Evolutionary conservation across 2,329 filamentous ascomycete species (phyloP).

Genomic region (Graphilbum sp.): DNA sequence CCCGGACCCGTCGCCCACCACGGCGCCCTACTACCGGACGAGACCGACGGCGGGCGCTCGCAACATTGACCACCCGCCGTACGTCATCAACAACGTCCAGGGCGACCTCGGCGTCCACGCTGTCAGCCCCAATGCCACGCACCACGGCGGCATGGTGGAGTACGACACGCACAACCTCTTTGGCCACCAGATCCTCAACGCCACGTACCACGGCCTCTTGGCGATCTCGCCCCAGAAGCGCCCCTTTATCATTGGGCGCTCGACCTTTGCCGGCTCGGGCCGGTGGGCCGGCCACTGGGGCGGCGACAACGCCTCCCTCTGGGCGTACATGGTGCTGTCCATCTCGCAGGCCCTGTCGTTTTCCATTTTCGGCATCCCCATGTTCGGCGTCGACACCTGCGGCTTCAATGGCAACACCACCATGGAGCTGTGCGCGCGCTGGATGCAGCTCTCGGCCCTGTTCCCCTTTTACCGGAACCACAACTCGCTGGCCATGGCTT

Average conservation of each 20-base stretch:
- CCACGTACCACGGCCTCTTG: conserved; percentile 57
- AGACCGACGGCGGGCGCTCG: conserved; percentile 46
- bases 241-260: conserved; percentile 69
- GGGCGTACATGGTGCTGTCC: conserved; percentile 40
- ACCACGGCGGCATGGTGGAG: conserved; percentile 54
- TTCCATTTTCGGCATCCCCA: conserved; percentile 50
- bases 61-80: conserved; percentile 58
- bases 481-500: conserved; percentile 20
- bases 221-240: conserved; percentile 49
- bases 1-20: conserved; percentile 19
- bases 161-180: conserved; percentile 75
- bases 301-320: conserved; percentile 38
- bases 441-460: conserved; percentile 59
- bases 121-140: conserved; percentile 61
- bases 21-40: conserved; percentile 35
- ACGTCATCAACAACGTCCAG: conserved; percentile 57
- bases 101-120: conserved; percentile 59
- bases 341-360: conserved; percentile 46
- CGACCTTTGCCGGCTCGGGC: conserved; percentile 64
- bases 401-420: conserved; percentile 55
- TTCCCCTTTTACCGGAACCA: conserved; percentile 64
- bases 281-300: conserved; percentile 51
- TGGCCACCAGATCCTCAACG: conserved; percentile 58
- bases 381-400: conserved; percentile 60
- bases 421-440: conserved; percentile 56